Conservation (phyloP, 2,329 filamentous ascomycete genomes). For the Fusarium hostae region DNA sequence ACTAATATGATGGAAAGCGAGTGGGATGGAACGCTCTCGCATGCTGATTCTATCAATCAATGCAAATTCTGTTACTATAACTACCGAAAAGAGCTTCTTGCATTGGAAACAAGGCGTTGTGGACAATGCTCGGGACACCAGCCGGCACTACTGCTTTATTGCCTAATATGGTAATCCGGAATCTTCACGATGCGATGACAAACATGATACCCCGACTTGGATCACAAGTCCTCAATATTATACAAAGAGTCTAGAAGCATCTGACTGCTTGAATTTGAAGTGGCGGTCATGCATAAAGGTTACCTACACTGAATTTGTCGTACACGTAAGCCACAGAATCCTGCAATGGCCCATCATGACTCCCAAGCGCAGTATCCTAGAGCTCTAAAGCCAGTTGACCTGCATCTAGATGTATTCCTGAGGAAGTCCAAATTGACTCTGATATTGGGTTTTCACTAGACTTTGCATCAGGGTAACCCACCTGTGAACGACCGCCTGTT, state of each 20-base stretch:
- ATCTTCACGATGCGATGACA: neutral
- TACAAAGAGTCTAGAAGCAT: constrained; percentile 14
- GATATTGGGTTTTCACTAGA: neutral
- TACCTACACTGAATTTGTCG: neutral
- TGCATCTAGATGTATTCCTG: neutral
- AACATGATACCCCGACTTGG: neutral
- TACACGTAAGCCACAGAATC: constrained; percentile 2
- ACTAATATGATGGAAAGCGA: neutral
- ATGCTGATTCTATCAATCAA: neutral
- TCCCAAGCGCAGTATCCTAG: neutral
- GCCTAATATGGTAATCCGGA: constrained; percentile 36
- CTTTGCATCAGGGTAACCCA: neutral
- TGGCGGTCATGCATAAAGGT: neutral
- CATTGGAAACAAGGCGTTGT: neutral
- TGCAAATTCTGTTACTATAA: neutral
- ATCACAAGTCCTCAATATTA: neutral
- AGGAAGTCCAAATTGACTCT: neutral
- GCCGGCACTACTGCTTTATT: neutral
- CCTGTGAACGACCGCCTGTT: neutral
- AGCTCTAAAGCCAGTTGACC: neutral
- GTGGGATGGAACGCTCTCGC: neutral
- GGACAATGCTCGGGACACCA: neutral
- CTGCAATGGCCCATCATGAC: neutral
- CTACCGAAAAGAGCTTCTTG: neutral
- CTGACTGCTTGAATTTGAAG: neutral